Evolutionary conservation across 129 eudicot genomes (phyloP), one percentile per base, ranked within the genome.

Genomic region (Gnaphalium uliginosum): DNA sequence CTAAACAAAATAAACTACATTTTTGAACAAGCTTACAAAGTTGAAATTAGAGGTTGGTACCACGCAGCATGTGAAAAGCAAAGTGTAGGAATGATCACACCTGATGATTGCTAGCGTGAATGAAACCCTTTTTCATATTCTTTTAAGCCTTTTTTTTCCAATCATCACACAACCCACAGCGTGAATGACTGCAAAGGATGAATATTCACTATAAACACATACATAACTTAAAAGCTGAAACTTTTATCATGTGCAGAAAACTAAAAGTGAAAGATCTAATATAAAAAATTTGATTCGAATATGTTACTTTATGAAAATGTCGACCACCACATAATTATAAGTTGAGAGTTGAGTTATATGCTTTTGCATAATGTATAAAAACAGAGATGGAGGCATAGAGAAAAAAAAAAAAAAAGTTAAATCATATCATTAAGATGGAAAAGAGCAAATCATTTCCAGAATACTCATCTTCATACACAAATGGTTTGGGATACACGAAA

Each of bases 391-490:
- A 64, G 24, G 30, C 41, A 64, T 29, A 3, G 37, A 26, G 21
- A n/a, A 14, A 62, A 15, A 27, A n/a, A n/a, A n/a, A 18, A 8
- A 62, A 29, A 14, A 1, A 63, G 18, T 63, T 5, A 13, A 61
- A 13, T 19, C 13, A 60, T 27, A 62, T 8, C 23, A 5, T 56
- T 56, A 18, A 56, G 30, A 90, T 90, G 96, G 97, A 92, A 76
- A 89, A 89, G 77, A 83, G 96, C 83, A 87, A 74, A 66, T 92
- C 97, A 74, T 85, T 51, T 64, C 90, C 95, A 0, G 74, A 83
- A 14, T 91, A 91, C 71, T 85, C 89, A 23, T 84, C 93, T 22
- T 81, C 86, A 14, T 65, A 81, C 75, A 62, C 74, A 8, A 76
- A 76, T 18, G 86, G 81, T 66, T 76, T 69, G 1, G 83, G 77